A percentile compares a stretch with the other conserved stretches of the same genome.
These are phyloP conservation scores for Mycena indigotica DNA, from an alignment of 768 basidiomycete genomes.

Conservation along the genomic window DNA sequence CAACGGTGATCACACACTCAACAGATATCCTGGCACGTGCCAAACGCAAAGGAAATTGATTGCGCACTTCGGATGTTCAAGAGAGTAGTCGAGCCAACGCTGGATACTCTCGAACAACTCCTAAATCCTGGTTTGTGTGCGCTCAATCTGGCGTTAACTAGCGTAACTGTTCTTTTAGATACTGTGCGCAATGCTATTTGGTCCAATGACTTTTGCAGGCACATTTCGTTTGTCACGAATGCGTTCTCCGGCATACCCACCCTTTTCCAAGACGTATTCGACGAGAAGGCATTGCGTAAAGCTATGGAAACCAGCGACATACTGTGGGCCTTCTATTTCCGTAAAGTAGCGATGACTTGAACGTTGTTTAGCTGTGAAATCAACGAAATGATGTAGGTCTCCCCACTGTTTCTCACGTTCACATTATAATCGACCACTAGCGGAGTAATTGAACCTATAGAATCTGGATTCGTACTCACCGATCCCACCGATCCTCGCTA, in stretches of 20 bases:
- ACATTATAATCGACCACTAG: no score
- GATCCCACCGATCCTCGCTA: constrained; percentile 68
- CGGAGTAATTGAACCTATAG: constrained; percentile 58
- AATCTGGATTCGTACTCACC: constrained; percentile 66
- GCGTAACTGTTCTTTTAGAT: constrained; percentile 12
- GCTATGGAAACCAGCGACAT: constrained; percentile 62
- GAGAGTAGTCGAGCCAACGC: constrained; percentile 64
- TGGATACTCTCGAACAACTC: constrained; percentile 57
- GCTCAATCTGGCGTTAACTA: neutral
- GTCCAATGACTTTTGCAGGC: constrained; percentile 86
- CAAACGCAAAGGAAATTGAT: constrained; percentile 66
- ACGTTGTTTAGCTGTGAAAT: constrained; percentile 13
- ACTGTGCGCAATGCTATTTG: constrained; percentile 52
- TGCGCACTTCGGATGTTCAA: constrained; percentile 73
- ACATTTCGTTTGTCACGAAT: constrained; percentile 72
- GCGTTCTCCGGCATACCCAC: constrained; percentile 77
- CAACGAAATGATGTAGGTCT: constrained; percentile 19
- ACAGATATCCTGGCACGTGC: constrained; percentile 82
- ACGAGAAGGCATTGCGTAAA: constrained; percentile 48
- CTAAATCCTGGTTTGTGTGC: constrained; percentile 50
- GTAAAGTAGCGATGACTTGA: neutral
- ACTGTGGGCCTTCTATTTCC: constrained; percentile 47
- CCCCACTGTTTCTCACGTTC: neutral
- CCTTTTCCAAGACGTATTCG: constrained; percentile 54
- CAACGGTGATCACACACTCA: neutral